Evolutionary conservation across 1,139 yeast genomes (phyloP).

Genomic region (Blastobotrys indianensis): DNA sequence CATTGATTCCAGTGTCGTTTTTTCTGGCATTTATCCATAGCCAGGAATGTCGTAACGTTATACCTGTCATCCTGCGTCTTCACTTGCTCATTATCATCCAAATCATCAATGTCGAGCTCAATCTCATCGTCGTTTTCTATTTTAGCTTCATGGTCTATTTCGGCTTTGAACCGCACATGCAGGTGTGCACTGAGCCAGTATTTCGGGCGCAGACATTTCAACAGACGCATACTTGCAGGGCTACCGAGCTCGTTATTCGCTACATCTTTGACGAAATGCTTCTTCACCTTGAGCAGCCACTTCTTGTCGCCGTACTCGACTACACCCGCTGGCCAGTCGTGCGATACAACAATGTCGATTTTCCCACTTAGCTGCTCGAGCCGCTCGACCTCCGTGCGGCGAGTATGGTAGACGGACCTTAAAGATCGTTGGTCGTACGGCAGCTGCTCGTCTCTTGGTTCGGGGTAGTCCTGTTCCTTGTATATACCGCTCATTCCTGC

Average conservation of each 20-base stretch:
- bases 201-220: slow-evolving; percentile 52
- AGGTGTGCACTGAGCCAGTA: slow-evolving; percentile 89
- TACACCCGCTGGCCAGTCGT: slow-evolving; percentile 93
- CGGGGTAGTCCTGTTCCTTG: slow-evolving; percentile 43
- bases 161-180: slow-evolving; percentile 69
- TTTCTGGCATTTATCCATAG: slow-evolving; percentile 80
- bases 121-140: slow-evolving; percentile 40
- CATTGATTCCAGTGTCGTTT: slow-evolving; percentile 39
- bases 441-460: slow-evolving; percentile 38
- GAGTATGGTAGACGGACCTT: slow-evolving; percentile 67
- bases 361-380: slow-evolving; percentile 36
- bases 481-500: slow-evolving; percentile 85
- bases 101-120: slow-evolving; percentile 31
- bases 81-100: slow-evolving; percentile 1
- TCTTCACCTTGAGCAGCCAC: slow-evolving; percentile 50
- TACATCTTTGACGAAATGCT: slow-evolving; percentile 63
- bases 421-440: slow-evolving; percentile 47
- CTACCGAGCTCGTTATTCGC: slow-evolving; percentile 61
- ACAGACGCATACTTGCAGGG: slow-evolving; percentile 56
- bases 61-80: not conserved
- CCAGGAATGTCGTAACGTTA: slow-evolving; percentile 54
- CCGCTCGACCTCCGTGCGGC: slow-evolving; percentile 58
- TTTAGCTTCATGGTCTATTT: slow-evolving; percentile 33
- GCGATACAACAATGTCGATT: slow-evolving; percentile 60
- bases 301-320: slow-evolving; percentile 55